Conservation (phyloP, 805 yeast species). For the Saturnispora hagleri region DNA sequence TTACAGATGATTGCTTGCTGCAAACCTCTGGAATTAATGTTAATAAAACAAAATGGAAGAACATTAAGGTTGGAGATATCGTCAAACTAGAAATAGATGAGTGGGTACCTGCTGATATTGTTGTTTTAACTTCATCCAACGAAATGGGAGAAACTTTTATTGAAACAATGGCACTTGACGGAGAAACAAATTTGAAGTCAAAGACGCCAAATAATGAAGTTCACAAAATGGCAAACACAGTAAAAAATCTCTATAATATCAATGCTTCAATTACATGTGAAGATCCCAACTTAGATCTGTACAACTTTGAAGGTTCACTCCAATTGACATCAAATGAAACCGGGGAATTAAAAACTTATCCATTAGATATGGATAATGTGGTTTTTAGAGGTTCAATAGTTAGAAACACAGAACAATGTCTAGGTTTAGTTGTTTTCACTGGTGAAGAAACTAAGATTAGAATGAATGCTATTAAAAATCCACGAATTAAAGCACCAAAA, state of each 20-base stretch:
- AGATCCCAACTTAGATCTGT: slow-evolving; percentile 87
- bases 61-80: slow-evolving; percentile 82
- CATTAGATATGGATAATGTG: slow-evolving; percentile 76
- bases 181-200: slow-evolving; percentile 87
- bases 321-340: slow-evolving; percentile 24
- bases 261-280: slow-evolving; percentile 58
- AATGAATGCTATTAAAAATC: slow-evolving; percentile 87
- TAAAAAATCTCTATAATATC: slow-evolving; percentile 40
- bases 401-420: slow-evolving; percentile 65
- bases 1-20: slow-evolving; percentile 15
- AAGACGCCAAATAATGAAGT: slow-evolving; percentile 60
- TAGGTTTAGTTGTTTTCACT: slow-evolving; percentile 82
- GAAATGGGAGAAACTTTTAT: slow-evolving; percentile 61
- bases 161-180: slow-evolving; percentile 97
- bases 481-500: slow-evolving; percentile 89
- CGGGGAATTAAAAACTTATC: slow-evolving; percentile 32
- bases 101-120: slow-evolving; percentile 89
- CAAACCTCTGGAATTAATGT: slow-evolving; percentile 13
- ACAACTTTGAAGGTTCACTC: slow-evolving; percentile 80
- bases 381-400: slow-evolving; percentile 83
- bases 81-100: slow-evolving; percentile 68
- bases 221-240: slow-evolving; percentile 40
- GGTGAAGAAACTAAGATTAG: slow-evolving; percentile 95
- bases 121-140: slow-evolving; percentile 58
- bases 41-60: slow-evolving; percentile 50